Percentiles rank a stretch among this genome's conserved stretches.
Conservation (phyloP, 164 flowering plant genomes). For the Macadamia integrifolia region DNA sequence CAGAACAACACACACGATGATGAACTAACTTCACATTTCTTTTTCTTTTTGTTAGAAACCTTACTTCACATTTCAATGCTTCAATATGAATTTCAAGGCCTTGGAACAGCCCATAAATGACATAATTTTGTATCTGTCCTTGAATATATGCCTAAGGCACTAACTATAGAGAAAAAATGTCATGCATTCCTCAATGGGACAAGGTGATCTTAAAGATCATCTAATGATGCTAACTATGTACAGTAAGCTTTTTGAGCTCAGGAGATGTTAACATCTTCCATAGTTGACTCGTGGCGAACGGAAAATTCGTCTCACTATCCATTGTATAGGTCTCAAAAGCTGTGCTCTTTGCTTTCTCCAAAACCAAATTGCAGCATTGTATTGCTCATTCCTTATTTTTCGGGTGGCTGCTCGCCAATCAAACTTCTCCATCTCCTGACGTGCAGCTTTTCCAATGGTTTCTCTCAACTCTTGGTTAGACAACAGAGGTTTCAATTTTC, state of each 20-base stretch:
- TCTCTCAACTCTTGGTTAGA: conserved; percentile 47
- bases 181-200: too few species aligned
- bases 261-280: conserved; percentile 20
- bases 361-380: conserved; percentile 96
- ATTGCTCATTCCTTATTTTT: conserved; percentile 80
- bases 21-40: too few species aligned
- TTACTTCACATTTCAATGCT: too few species aligned
- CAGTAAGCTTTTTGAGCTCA: background rate
- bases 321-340: conserved; percentile 60
- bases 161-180: too few species aligned
- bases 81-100: background rate
- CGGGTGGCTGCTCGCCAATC: conserved; percentile 90
- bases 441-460: conserved; percentile 73
- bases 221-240: too few species aligned
- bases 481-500: conserved; percentile 65
- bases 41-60: too few species aligned
- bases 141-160: background rate
- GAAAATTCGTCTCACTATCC: conserved; percentile 48
- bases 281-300: conserved; percentile 47
- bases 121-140: background rate
- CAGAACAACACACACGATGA: too few species aligned
- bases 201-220: too few species aligned
- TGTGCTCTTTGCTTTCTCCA: conserved; percentile 85
- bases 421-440: conserved; percentile 85
- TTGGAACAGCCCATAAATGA: background rate